Evolutionary conservation across 441 rosid species (phyloP).

Genomic region (Biscutella laevigata): DNA sequence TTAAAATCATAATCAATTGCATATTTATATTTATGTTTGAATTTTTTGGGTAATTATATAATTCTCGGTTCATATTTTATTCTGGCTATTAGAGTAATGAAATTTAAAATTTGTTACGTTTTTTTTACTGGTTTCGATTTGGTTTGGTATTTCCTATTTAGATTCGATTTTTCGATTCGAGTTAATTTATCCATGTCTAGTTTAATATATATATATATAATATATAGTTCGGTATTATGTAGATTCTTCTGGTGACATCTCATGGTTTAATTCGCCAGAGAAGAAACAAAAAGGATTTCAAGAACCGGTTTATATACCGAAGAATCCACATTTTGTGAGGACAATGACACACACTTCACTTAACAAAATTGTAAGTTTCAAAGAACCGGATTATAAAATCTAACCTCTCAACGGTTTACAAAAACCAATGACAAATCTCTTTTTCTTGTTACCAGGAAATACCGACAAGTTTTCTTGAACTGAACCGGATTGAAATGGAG

Average conservation of each 20-base stretch:
- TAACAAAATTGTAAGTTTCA: constrained; percentile 8
- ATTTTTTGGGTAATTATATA: too few relatives aligned
- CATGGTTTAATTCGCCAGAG: not conserved
- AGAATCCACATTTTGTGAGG: constrained; percentile 26
- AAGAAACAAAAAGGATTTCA: not conserved
- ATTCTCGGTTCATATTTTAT: too few relatives aligned
- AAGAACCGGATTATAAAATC: not conserved
- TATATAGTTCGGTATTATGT: not conserved
- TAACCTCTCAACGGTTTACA: not conserved
- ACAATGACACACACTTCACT: not conserved
- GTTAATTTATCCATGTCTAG: too few relatives aligned
- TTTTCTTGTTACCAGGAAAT: constrained; percentile 15
- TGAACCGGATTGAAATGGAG: constrained; percentile 15
- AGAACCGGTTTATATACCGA: constrained; percentile 2
- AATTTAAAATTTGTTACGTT: too few relatives aligned
- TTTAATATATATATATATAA: too few relatives aligned
- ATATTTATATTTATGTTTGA: too few relatives aligned
- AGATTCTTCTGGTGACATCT: constrained; percentile 7
- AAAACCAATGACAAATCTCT: not conserved
- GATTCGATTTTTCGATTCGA: too few relatives aligned
- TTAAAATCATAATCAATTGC: too few relatives aligned
- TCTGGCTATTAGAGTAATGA: too few relatives aligned
- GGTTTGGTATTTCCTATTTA: too few relatives aligned
- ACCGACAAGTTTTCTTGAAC: constrained; percentile 14
- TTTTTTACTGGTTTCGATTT: too few relatives aligned